Evolutionary conservation across 768 basidiomycete species (phyloP).

Genomic region (Tylopilus intermedius): DNA sequence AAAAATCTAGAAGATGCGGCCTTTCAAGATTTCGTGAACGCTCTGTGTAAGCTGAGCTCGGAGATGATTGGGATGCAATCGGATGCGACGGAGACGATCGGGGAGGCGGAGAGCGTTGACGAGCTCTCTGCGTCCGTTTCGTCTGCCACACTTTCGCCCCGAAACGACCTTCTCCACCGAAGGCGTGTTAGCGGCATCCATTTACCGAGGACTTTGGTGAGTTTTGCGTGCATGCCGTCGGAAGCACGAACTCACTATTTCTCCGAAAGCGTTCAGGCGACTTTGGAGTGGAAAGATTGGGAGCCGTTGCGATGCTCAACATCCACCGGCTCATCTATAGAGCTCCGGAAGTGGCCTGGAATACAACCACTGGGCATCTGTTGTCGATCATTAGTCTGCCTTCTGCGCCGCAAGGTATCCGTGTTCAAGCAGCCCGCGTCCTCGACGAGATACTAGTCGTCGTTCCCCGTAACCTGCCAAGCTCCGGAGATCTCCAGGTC

Average conservation of each 20-base stretch:
- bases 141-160: constrained; percentile 37
- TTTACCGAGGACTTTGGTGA: constrained; percentile 69
- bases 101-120: constrained; percentile 28
- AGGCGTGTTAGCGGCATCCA: constrained; percentile 86
- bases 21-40: constrained; percentile 70
- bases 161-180: constrained; percentile 45
- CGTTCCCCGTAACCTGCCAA: constrained; percentile 67
- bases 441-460: constrained; percentile 79
- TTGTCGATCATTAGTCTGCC: constrained; percentile 68
- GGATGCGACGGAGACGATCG: constrained; percentile 27
- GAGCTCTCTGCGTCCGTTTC: constrained; percentile 33
- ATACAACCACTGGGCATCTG: constrained; percentile 73
- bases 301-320: constrained; percentile 75
- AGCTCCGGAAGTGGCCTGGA: constrained; percentile 82
- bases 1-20: constrained; percentile 79
- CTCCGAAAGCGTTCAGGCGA: constrained; percentile 74
- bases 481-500: constrained; percentile 56
- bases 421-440: constrained; percentile 83
- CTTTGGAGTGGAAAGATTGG: constrained; percentile 87
- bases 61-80: constrained; percentile 93
- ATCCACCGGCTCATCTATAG: constrained; percentile 82
- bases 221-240: constrained; percentile 24
- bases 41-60: constrained; percentile 79
- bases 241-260: background rate
- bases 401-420: constrained; percentile 69